These are phyloP conservation scores for Globisporangium sylvaticum DNA, from an alignment of 352 stramenopile genomes.

Conservation along the genomic window DNA sequence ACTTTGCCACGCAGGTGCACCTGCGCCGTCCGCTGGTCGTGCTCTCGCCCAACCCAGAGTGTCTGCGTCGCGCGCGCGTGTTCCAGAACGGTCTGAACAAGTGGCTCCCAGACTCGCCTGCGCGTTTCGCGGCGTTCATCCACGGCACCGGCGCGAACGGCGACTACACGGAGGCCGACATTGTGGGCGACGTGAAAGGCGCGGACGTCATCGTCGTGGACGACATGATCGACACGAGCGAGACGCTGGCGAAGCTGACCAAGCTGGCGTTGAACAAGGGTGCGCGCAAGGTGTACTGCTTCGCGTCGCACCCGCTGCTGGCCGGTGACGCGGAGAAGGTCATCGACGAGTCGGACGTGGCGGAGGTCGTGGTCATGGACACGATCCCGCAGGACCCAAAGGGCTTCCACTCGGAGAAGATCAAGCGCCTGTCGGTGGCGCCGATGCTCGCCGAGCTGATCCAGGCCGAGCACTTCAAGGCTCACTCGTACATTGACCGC, in stretches of 20 bases:
- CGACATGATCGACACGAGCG: slow-evolving; percentile 88
- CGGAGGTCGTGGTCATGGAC: slow-evolving; percentile 89
- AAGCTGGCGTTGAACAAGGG: slow-evolving; percentile 78
- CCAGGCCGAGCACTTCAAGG: slow-evolving; percentile 89
- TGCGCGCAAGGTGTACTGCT: slow-evolving; percentile 87
- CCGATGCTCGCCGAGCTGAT: slow-evolving; percentile 89
- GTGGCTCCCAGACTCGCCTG: slow-evolving; percentile 77
- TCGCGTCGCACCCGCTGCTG: slow-evolving; percentile 89
- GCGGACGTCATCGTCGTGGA: slow-evolving; percentile 91
- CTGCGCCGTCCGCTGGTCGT: slow-evolving; percentile 79
- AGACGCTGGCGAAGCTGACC: slow-evolving; percentile 79
- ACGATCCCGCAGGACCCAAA: slow-evolving; percentile 71
- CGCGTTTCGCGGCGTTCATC: slow-evolving; percentile 82
- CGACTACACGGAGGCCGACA: slow-evolving; percentile 68
- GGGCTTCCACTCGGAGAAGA: slow-evolving; percentile 72
- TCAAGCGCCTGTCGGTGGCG: slow-evolving; percentile 86
- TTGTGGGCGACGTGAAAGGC: slow-evolving; percentile 87
- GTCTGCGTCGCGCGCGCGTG: slow-evolving; percentile 72
- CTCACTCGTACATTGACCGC: slow-evolving; percentile 87
- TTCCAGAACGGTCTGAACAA: slow-evolving; percentile 88
- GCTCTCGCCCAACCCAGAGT: slow-evolving; percentile 87
- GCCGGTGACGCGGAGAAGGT: slow-evolving; percentile 80
- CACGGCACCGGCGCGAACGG: slow-evolving; percentile 53
- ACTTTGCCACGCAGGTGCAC: slow-evolving; percentile 87
- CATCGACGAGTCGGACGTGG: slow-evolving; percentile 80